These are phyloP conservation scores for Coprinopsis sp. DNA, from an alignment of 768 basidiomycete genomes.

Conservation along the genomic window DNA sequence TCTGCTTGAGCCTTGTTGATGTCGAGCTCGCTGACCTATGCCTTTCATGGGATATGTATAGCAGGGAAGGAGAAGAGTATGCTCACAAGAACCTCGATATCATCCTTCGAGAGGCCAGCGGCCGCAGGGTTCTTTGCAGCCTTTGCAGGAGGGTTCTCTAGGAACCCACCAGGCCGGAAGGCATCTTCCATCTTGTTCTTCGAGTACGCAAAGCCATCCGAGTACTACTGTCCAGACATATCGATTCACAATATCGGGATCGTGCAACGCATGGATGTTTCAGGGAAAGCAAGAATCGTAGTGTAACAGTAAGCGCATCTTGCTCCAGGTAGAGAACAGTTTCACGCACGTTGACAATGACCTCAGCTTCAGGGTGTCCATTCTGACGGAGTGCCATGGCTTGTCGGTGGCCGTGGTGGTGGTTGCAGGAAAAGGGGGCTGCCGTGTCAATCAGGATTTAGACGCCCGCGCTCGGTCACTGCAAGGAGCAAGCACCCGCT, in stretches of 20 bases:
- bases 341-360: conserved; percentile 65
- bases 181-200: conserved; percentile 66
- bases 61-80: not conserved
- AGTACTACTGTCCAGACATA: conserved; percentile 37
- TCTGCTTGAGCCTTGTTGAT: conserved; percentile 56
- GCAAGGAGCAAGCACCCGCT: no score
- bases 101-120: conserved; percentile 48
- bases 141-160: conserved; percentile 54
- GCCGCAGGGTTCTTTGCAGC: conserved; percentile 35
- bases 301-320: not conserved
- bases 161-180: conserved; percentile 47
- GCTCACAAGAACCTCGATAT: conserved; percentile 61
- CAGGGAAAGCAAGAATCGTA: not conserved
- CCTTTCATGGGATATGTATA: not conserved
- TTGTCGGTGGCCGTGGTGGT: no score
- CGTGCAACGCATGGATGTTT: not conserved
- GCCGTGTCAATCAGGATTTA: no score
- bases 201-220: conserved; percentile 62
- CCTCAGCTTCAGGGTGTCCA: conserved; percentile 58
- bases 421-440: no score
- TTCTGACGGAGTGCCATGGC: no score
- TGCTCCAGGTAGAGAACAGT: not conserved
- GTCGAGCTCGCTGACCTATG: conserved; percentile 61
- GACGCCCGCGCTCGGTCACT: no score
- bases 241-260: not conserved